Conservation (phyloP, 2,329 filamentous ascomycete species). For the Aplosporella prunicola region DNA sequence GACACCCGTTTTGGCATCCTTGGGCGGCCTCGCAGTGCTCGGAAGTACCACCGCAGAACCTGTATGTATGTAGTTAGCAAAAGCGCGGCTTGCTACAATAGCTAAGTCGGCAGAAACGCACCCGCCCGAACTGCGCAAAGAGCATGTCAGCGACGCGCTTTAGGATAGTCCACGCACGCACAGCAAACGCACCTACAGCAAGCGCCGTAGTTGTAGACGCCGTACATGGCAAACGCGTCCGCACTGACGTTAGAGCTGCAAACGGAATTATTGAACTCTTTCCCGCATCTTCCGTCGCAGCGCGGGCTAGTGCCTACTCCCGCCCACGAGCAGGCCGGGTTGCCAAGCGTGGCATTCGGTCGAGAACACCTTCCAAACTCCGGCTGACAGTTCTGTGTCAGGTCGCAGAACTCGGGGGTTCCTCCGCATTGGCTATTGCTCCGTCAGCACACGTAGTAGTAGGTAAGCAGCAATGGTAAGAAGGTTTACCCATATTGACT, state of each 20-base stretch:
- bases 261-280: constrained; percentile 1
- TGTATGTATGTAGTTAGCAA: too few relatives aligned
- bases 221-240: constrained; percentile 2
- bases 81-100: too few relatives aligned
- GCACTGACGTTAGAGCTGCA: constrained; percentile 2
- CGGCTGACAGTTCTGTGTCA: not conserved
- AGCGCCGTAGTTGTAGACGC: constrained; percentile 7
- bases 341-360: constrained; percentile 6
- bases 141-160: not conserved
- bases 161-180: not conserved
- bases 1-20: constrained; percentile 8
- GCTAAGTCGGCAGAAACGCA: too few relatives aligned
- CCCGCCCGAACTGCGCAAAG: too few relatives aligned
- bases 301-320: constrained; percentile 5
- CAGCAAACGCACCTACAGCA: constrained; percentile 4
- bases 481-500: not conserved
- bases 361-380: constrained; percentile 4
- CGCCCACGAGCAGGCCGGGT: constrained; percentile 7
- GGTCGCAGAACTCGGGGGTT: constrained; percentile 1
- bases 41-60: constrained; percentile 1
- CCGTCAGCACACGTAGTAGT: not conserved
- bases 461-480: not conserved
- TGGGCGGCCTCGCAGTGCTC: not conserved
- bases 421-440: constrained; percentile 6
- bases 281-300: constrained; percentile 9